These are phyloP conservation scores for Exophiala xenobiotica DNA, from an alignment of 2,329 filamentous ascomycete species.

Conservation along the genomic window DNA sequence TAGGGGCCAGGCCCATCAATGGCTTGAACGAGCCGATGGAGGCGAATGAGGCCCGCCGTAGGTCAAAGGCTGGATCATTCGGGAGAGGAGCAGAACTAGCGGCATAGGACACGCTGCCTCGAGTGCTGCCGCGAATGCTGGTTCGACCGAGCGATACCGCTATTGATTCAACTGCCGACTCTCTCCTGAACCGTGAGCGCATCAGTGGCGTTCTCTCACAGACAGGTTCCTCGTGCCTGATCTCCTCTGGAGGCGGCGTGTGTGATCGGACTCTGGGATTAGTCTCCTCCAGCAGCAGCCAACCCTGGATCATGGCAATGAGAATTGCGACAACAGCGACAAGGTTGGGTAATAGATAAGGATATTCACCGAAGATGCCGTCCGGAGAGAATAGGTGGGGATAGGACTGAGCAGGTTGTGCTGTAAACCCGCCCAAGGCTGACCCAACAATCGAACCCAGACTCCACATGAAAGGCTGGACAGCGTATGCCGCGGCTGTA, in stretches of 20 bases:
- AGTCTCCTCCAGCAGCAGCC: constrained; percentile 27
- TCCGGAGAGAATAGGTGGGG: constrained; percentile 21
- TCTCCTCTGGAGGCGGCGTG: not conserved
- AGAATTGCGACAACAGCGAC: constrained; percentile 20
- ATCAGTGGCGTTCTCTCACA: constrained; percentile 22
- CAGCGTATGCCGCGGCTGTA: constrained; percentile 23
- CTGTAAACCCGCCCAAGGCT: constrained; percentile 25
- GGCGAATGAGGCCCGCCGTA: constrained; percentile 18
- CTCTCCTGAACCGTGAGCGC: not conserved
- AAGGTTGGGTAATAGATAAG: constrained; percentile 29
- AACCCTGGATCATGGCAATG: constrained; percentile 24
- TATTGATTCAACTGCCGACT: not conserved
- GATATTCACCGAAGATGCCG: constrained; percentile 28
- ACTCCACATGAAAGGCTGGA: constrained; percentile 29
- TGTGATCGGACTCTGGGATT: constrained; percentile 13
- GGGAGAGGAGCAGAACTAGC: constrained; percentile 10
- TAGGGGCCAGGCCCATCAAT: not conserved
- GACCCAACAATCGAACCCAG: constrained; percentile 26
- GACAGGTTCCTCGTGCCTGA: not conserved
- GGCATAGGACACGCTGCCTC: constrained; percentile 8
- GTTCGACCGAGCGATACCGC: not conserved
- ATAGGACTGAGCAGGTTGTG: constrained; percentile 25
- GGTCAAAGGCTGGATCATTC: constrained; percentile 22
- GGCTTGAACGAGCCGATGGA: constrained; percentile 20
- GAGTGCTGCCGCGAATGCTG: constrained; percentile 1